Evolutionary conservation across 768 basidiomycete species (phyloP), one percentile per base, ranked within the genome.

Genomic region (Rhizopogon roseolus): DNA sequence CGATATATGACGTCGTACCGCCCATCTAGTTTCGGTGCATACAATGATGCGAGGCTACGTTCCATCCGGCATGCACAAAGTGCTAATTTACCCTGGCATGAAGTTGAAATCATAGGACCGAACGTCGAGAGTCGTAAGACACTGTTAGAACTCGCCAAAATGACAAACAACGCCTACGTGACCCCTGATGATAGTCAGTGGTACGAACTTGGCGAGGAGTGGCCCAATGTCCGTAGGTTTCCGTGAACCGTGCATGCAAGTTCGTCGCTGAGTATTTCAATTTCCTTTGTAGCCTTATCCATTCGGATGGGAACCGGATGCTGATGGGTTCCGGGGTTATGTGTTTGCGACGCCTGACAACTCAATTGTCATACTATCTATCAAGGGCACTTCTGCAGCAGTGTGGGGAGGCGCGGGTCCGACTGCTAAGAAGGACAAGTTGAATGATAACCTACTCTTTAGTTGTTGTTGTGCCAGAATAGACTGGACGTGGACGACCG

Each of bases 401-500:
- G 48, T 84, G 9, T 79, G 92, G 49, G 82, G 90, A 1, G 81
- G 86, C 17, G 85, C 84, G 1, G 92, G 93, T 0, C 85, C 86
- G 13, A 98, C 96, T n/a, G 77, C 77, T 2, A 85, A 83, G 73
- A 96, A 93, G 64, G 96, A 98, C 75, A 95, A 89, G 70, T 66
- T 90, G 51, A 98, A 98, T 73, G 94, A 98, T 66, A 98, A 95
- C 60, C 68, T 97, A 6, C 70, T 98, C 54, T 96, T 96, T 68
- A 88, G 86, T 57, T 98, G 96, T 65, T 98, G 96, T 70, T 98
- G 96, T 68, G 96, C 96, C 0, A 74, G 83, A 16, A 80, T 97
- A 28, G 92, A 91, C 63, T 96, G 91, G 85, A 83, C 90, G 16
- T 98, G 96, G 96, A 84, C 88, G 43, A 82, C 91, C 0, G 95